phyloP scores from a whole-genome alignment of 257 asterid genomes.

The Anisodus acutangulus region DNA sequence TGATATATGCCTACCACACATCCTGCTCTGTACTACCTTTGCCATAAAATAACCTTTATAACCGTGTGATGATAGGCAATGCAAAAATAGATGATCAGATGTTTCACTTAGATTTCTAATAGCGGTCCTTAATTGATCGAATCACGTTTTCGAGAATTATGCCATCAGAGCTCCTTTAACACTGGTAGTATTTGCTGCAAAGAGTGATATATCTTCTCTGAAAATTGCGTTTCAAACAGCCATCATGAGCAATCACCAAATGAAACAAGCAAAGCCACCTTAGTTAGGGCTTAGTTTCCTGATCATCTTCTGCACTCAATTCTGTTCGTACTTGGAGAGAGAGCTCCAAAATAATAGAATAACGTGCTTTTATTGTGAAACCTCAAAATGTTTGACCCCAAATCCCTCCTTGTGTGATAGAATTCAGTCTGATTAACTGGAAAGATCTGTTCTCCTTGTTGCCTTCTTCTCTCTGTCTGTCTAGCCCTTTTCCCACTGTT shows the following conservation, averaged over 20 bases:
- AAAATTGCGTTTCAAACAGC: neutral
- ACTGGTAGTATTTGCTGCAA: neutral
- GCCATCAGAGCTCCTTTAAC: neutral
- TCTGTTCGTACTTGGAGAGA: neutral
- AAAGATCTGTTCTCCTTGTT: neutral
- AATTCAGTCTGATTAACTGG: neutral
- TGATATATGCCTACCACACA: neutral
- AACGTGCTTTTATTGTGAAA: neutral
- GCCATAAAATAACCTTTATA: neutral
- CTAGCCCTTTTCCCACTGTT: neutral
- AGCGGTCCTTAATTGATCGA: neutral
- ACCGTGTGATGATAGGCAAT: neutral
- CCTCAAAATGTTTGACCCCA: neutral
- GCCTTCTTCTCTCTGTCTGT: neutral
- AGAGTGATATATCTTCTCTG: neutral
- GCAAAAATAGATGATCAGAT: neutral
- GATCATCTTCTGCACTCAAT: neutral
- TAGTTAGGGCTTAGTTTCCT: slow-evolving; percentile 3
- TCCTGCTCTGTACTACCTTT: neutral
- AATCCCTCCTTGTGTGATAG: neutral
- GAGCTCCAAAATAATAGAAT: neutral
- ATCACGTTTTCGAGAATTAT: neutral
- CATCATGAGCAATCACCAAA: neutral
- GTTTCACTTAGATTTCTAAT: neutral
- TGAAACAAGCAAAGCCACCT: neutral